Evolutionary conservation across 768 basidiomycete genomes (phyloP).

Genomic region (Psilocybe cubensis): DNA sequence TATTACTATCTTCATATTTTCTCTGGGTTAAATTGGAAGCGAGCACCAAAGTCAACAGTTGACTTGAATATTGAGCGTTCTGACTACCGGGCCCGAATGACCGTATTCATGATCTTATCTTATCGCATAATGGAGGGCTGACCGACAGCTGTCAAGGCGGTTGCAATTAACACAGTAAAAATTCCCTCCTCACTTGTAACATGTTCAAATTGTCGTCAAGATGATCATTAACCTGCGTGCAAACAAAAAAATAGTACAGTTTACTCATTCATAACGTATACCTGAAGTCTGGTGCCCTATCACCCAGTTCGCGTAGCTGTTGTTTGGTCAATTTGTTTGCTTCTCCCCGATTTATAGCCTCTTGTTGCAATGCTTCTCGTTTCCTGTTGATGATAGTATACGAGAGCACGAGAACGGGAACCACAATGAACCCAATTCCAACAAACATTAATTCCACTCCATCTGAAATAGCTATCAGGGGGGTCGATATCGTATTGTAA

Average conservation of each 20-base stretch:
- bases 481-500: neutral
- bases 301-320: slow-evolving; percentile 33
- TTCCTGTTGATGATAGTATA: slow-evolving; percentile 61
- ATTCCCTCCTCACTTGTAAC: too few relatives aligned
- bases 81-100: too few relatives aligned
- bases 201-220: too few relatives aligned
- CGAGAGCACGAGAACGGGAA: slow-evolving; percentile 49
- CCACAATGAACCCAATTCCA: slow-evolving; percentile 59
- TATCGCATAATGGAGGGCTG: too few relatives aligned
- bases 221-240: too few relatives aligned
- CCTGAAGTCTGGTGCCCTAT: slow-evolving; percentile 24
- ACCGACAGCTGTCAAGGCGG: too few relatives aligned
- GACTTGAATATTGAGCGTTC: too few relatives aligned
- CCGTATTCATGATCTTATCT: neutral
- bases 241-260: too few relatives aligned
- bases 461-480: slow-evolving; percentile 37
- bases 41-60: too few relatives aligned
- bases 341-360: slow-evolving; percentile 33
- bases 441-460: slow-evolving; percentile 70
- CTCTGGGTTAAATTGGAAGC: too few relatives aligned
- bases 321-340: slow-evolving; percentile 35
- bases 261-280: slow-evolving; percentile 23
- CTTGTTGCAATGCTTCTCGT: slow-evolving; percentile 44
- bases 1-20: too few relatives aligned
- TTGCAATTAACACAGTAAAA: too few relatives aligned